A percentile compares a stretch with the other conserved stretches of the same genome.
These are phyloP conservation scores for Smithsoniella earleae DNA, from an alignment of 163 green algal species.

Conservation along the genomic window DNA sequence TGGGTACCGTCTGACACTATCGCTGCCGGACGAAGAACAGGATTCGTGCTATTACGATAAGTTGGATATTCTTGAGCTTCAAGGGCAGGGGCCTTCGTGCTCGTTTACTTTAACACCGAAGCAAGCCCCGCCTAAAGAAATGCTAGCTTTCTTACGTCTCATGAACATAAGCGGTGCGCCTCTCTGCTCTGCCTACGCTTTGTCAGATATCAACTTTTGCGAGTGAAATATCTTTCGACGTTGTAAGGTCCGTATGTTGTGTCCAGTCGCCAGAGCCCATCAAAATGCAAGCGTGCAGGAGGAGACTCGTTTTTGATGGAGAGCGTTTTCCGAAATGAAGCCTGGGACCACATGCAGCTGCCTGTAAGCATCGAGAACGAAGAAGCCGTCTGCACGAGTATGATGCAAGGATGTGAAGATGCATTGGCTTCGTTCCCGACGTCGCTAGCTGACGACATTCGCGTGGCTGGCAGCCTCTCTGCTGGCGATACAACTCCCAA, in stretches of 20 bases:
- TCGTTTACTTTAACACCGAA: constrained; percentile 49
- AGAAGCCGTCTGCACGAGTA: constrained; percentile 52
- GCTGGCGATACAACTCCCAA: not conserved
- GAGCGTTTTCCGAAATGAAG: constrained; percentile 69
- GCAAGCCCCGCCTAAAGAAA: constrained; percentile 39
- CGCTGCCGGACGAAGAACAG: constrained; percentile 40
- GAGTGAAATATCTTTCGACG: too few relatives aligned
- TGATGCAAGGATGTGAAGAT: constrained; percentile 46
- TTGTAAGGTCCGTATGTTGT: too few relatives aligned
- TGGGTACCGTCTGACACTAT: constrained; percentile 60
- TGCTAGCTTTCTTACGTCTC: constrained; percentile 69
- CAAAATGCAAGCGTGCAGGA: constrained; percentile 48
- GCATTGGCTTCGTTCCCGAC: constrained; percentile 50
- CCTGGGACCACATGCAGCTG: constrained; percentile 62
- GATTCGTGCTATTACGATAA: constrained; percentile 73
- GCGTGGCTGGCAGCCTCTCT: constrained; percentile 39
- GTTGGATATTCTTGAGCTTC: constrained; percentile 66
- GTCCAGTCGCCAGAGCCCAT: too few relatives aligned
- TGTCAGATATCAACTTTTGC: too few relatives aligned
- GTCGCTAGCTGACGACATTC: constrained; percentile 58
- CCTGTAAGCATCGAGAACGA: constrained; percentile 73
- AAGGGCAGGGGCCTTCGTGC: constrained; percentile 40
- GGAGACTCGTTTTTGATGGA: constrained; percentile 75
- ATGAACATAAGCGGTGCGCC: constrained; percentile 54
- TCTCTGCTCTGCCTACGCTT: not conserved